Conservation (phyloP, 2,329 filamentous ascomycete genomes). For the Leptosphaerulina australis region DNA sequence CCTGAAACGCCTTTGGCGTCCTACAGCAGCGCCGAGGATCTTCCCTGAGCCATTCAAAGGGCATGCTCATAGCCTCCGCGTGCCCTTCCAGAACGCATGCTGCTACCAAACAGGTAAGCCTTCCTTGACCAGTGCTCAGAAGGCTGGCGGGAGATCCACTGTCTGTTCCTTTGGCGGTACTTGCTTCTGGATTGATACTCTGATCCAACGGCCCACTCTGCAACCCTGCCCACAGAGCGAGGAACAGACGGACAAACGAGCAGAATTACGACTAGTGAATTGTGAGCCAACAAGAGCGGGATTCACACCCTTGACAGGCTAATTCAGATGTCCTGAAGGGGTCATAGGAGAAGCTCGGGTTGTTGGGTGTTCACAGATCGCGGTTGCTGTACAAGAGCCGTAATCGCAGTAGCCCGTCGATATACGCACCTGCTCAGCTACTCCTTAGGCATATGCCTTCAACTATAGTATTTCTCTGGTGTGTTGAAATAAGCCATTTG, state of each 20-base stretch:
- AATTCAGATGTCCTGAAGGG: neutral
- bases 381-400: neutral
- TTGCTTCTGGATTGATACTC: conserved; percentile 26
- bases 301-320: neutral
- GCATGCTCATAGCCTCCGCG: conserved; percentile 25
- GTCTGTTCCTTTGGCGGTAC: conserved; percentile 19
- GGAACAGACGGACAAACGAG: conserved; percentile 10
- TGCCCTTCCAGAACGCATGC: conserved; percentile 24
- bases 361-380: neutral
- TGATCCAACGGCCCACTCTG: conserved; percentile 25
- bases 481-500: neutral
- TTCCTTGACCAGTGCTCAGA: conserved; percentile 17
- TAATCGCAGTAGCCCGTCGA: neutral
- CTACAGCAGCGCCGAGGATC: conserved; percentile 27
- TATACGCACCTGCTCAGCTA: neutral
- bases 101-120: conserved; percentile 26
- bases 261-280: conserved; percentile 24
- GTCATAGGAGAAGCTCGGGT: conserved; percentile 38
- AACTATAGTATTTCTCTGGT: neutral
- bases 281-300: neutral
- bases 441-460: neutral
- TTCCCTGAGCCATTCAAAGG: conserved; percentile 17
- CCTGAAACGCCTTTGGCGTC: conserved; percentile 29
- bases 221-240: conserved; percentile 32
- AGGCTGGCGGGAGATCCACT: conserved; percentile 32